phyloP scores from a whole-genome alignment of 2,329 filamentous ascomycete species.

The Xylariales sp. region DNA sequence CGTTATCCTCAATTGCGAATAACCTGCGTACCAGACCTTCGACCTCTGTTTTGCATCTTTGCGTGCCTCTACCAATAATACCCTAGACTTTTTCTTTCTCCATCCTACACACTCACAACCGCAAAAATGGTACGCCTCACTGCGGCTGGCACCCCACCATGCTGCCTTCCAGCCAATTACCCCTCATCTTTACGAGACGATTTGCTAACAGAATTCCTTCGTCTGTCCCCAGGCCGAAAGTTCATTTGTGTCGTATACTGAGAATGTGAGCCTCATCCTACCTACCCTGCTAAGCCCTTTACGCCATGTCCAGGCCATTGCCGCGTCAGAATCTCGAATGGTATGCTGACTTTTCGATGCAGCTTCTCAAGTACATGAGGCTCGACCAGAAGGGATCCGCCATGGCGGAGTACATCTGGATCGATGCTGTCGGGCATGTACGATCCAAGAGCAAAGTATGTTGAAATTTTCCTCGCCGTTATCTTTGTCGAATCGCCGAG shows the following conservation, averaged over 20 bases:
- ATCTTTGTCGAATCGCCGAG: slow-evolving; percentile 44
- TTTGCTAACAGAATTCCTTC: slow-evolving; percentile 50
- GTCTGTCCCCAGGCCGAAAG: slow-evolving; percentile 53
- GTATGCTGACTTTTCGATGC: slow-evolving; percentile 45
- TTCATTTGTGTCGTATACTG: slow-evolving; percentile 50
- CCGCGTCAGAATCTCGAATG: slow-evolving; percentile 1
- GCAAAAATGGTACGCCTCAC: slow-evolving; percentile 48
- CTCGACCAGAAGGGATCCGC: slow-evolving; percentile 89
- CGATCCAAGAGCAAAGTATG: slow-evolving; percentile 97
- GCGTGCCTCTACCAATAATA: slow-evolving; percentile 7
- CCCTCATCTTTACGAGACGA: slow-evolving; percentile 50
- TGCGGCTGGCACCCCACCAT: slow-evolving; percentile 45
- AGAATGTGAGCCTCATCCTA: slow-evolving; percentile 46
- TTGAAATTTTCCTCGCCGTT: slow-evolving; percentile 43
- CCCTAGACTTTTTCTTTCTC: slow-evolving; percentile 32
- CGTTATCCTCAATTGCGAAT: not conserved
- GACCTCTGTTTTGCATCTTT: not conserved
- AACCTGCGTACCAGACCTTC: slow-evolving; percentile 7
- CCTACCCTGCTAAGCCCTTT: not conserved
- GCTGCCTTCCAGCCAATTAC: slow-evolving; percentile 47
- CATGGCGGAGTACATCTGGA: slow-evolving; percentile 98
- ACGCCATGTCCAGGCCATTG: slow-evolving; percentile 33
- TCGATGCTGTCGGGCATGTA: slow-evolving; percentile 83
- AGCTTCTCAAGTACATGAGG: slow-evolving; percentile 92
- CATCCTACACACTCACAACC: slow-evolving; percentile 36